Evolutionary conservation across 345 rosid species (phyloP).

Genomic region (Clarkia xantiana): DNA sequence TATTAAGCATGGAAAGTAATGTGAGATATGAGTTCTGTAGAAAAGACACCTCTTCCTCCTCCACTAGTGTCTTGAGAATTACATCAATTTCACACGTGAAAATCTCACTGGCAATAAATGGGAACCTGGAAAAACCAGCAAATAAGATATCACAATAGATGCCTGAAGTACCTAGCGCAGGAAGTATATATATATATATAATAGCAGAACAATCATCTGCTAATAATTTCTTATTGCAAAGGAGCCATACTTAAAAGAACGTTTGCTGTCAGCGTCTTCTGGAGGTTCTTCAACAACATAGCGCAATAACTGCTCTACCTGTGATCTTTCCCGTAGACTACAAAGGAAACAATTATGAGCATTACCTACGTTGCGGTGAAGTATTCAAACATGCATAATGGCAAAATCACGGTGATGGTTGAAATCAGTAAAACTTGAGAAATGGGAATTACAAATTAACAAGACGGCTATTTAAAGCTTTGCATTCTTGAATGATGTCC

Average conservation of each 20-base stretch:
- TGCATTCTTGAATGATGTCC: conserved; percentile 99
- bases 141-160: no score
- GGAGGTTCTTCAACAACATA: conserved; percentile 71
- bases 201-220: not conserved
- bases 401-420: no score
- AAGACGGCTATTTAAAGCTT: conserved; percentile 89
- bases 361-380: not conserved
- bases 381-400: not conserved
- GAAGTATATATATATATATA: not conserved
- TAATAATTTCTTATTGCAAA: not conserved
- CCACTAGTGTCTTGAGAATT: conserved; percentile 79
- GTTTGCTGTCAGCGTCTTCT: conserved; percentile 73
- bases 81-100: conserved; percentile 96
- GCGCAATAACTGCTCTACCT: conserved; percentile 81
- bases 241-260: conserved; percentile 59
- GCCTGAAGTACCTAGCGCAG: not conserved
- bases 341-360: conserved; percentile 8
- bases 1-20: no score
- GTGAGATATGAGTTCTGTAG: no score
- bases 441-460: conserved; percentile 54
- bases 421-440: no score
- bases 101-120: conserved; percentile 87
- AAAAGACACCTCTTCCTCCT: conserved; percentile 67
- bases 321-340: conserved; percentile 82
- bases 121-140: conserved; percentile 38